A percentile compares a stretch with the other conserved stretches of the same genome.
These are phyloP conservation scores for Diplodia scrobiculata DNA, from an alignment of 2,329 filamentous ascomycete genomes.

Conservation along the genomic window DNA sequence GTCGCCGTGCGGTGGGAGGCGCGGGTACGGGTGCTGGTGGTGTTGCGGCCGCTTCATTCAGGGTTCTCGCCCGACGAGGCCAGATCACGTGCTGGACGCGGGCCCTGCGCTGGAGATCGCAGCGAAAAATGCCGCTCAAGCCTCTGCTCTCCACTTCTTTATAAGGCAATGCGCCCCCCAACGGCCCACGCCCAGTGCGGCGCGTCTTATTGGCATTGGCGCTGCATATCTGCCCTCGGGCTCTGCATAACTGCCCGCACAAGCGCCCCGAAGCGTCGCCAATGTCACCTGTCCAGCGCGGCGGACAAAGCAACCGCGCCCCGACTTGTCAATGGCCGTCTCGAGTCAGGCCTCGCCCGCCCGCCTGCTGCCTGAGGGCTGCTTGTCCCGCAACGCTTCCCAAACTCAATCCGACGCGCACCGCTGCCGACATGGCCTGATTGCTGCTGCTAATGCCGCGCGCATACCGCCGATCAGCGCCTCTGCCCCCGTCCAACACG, in stretches of 20 bases:
- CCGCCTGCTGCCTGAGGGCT: conserved; percentile 19
- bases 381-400: conserved; percentile 22
- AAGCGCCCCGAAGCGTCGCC: conserved; percentile 21
- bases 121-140: conserved; percentile 27
- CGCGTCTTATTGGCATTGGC: conserved; percentile 16
- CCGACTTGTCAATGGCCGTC: conserved; percentile 5
- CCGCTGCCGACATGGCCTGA: conserved; percentile 15
- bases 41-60: conserved; percentile 27
- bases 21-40: conserved; percentile 25
- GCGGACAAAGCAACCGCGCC: conserved; percentile 16
- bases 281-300: conserved; percentile 23
- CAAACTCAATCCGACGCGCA: conserved; percentile 25
- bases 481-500: conserved; percentile 18
- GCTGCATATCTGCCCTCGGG: conserved; percentile 18
- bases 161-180: conserved; percentile 20
- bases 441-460: conserved; percentile 16
- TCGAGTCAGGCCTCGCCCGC: conserved; percentile 17
- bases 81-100: conserved; percentile 12
- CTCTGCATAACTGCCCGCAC: conserved; percentile 21
- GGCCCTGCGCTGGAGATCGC: conserved; percentile 27
- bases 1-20: conserved; percentile 22
- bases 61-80: conserved; percentile 27
- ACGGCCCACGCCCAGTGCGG: conserved; percentile 20
- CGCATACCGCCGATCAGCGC: conserved; percentile 25
- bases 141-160: conserved; percentile 26